phyloP scores from a whole-genome alignment of 2,329 filamentous ascomycete genomes.

The Alternaria brassicicola region DNA sequence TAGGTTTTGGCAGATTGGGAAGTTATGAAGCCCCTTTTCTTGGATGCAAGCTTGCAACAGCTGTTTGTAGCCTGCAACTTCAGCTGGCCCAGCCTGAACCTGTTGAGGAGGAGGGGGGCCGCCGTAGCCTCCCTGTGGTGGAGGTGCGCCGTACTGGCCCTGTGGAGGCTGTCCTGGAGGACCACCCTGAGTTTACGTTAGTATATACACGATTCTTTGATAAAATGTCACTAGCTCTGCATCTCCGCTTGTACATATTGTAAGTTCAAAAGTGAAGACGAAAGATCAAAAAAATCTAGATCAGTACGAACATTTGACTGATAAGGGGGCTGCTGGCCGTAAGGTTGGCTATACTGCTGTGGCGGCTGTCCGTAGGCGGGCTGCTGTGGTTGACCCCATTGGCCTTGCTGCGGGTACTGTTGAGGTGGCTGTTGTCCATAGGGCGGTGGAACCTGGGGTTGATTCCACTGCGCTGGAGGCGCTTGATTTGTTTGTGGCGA shows the following conservation, averaged over 20 bases:
- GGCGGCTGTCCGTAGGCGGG: slow-evolving; percentile 39
- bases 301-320: slow-evolving; percentile 31
- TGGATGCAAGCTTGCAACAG: slow-evolving; percentile 62
- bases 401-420: slow-evolving; percentile 34
- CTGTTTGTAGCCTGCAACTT: slow-evolving; percentile 62
- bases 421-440: slow-evolving; percentile 37
- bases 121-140: slow-evolving; percentile 41
- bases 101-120: slow-evolving; percentile 45
- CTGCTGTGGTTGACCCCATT: slow-evolving; percentile 30
- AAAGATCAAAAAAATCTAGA: neutral
- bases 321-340: slow-evolving; percentile 36
- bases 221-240: slow-evolving; percentile 22
- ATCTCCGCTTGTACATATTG: slow-evolving; percentile 13
- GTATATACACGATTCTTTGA: neutral
- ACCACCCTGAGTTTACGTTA: slow-evolving; percentile 30
- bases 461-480: slow-evolving; percentile 26
- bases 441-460: slow-evolving; percentile 40
- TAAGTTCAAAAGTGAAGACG: neutral
- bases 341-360: slow-evolving; percentile 41
- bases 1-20: slow-evolving; percentile 59
- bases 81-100: slow-evolving; percentile 55
- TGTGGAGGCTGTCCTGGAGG: slow-evolving; percentile 40
- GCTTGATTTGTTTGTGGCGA: slow-evolving; percentile 28
- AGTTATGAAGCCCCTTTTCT: slow-evolving; percentile 64
- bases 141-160: slow-evolving; percentile 44